Conservation (phyloP, 352 stramenopile genomes). For the Globisporangium cylindrosporum region DNA sequence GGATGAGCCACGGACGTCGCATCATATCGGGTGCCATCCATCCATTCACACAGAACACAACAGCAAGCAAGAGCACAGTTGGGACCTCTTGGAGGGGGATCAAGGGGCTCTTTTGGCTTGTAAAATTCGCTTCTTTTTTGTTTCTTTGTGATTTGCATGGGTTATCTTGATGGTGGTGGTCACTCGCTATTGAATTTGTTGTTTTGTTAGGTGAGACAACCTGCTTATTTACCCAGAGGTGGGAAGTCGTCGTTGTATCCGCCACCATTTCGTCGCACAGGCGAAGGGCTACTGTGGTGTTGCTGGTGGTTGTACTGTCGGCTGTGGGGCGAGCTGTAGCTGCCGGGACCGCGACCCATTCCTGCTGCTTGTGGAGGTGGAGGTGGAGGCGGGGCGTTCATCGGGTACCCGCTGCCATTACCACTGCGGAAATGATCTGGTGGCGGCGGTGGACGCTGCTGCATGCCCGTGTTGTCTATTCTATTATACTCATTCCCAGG, state of each 20-base stretch:
- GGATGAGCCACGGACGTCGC: not conserved
- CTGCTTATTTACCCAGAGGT: constrained; percentile 52
- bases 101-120: not conserved
- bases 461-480: constrained; percentile 41
- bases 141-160: not conserved
- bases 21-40: not conserved
- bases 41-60: not conserved
- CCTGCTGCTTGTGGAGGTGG: constrained; percentile 21
- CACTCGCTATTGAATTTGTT: not conserved
- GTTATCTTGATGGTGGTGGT: not conserved
- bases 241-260: constrained; percentile 75
- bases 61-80: not conserved
- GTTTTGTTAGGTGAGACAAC: constrained; percentile 10
- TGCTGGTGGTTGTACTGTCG: constrained; percentile 10
- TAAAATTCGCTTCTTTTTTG: not conserved
- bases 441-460: constrained; percentile 29
- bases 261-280: constrained; percentile 21
- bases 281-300: constrained; percentile 10
- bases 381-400: constrained; percentile 29
- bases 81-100: not conserved
- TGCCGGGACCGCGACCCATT: constrained; percentile 6
- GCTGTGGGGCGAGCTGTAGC: constrained; percentile 10
- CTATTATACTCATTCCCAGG: constrained; percentile 46
- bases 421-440: constrained; percentile 37
- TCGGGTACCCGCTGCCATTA: constrained; percentile 25